Percentiles rank a stretch among this genome's conserved stretches.
phyloP scores from a whole-genome alignment of 495 filamentous ascomycete species.

The Letharia lupina region DNA sequence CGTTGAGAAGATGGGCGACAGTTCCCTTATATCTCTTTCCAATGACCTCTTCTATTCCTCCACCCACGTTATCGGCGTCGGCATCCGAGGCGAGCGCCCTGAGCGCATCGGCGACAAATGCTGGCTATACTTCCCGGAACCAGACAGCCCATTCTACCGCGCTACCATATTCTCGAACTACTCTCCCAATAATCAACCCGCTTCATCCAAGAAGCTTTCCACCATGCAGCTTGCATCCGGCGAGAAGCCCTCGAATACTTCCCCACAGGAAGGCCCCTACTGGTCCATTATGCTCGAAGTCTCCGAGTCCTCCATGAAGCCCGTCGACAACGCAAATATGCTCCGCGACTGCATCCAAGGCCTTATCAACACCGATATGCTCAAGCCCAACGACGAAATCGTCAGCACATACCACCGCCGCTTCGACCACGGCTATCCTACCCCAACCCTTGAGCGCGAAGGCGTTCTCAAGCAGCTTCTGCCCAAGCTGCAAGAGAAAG shows the following conservation, averaged over 20 bases:
- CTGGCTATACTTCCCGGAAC: slow-evolving; percentile 99
- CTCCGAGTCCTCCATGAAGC: slow-evolving; percentile 92
- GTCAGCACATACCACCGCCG: slow-evolving; percentile 97
- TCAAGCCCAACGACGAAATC: slow-evolving; percentile 83
- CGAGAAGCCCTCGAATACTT: slow-evolving; percentile 58
- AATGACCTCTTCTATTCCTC: slow-evolving; percentile 95
- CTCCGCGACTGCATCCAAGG: slow-evolving; percentile 89
- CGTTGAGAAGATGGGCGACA: slow-evolving; percentile 77
- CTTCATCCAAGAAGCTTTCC: slow-evolving; percentile 70
- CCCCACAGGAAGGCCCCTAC: slow-evolving; percentile 81
- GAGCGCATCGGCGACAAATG: slow-evolving; percentile 98
- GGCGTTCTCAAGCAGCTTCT: slow-evolving; percentile 87
- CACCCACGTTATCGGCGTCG: slow-evolving; percentile 95
- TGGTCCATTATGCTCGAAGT: slow-evolving; percentile 99
- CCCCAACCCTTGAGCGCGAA: slow-evolving; percentile 88
- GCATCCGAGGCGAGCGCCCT: slow-evolving; percentile 85
- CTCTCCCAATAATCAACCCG: slow-evolving; percentile 95
- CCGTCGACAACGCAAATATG: slow-evolving; percentile 73
- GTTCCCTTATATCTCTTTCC: slow-evolving; percentile 70
- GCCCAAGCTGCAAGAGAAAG: slow-evolving; percentile 80
- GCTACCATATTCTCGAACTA: slow-evolving; percentile 99
- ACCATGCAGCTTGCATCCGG: slow-evolving; percentile 81
- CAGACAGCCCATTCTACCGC: slow-evolving; percentile 99
- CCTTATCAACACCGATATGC: slow-evolving; percentile 94
- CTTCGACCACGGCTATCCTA: slow-evolving; percentile 99